Percentiles rank a stretch among this genome's conserved stretches.
phyloP scores from a whole-genome alignment of 2,329 filamentous ascomycete genomes.

The Polytolypa hystricis region DNA sequence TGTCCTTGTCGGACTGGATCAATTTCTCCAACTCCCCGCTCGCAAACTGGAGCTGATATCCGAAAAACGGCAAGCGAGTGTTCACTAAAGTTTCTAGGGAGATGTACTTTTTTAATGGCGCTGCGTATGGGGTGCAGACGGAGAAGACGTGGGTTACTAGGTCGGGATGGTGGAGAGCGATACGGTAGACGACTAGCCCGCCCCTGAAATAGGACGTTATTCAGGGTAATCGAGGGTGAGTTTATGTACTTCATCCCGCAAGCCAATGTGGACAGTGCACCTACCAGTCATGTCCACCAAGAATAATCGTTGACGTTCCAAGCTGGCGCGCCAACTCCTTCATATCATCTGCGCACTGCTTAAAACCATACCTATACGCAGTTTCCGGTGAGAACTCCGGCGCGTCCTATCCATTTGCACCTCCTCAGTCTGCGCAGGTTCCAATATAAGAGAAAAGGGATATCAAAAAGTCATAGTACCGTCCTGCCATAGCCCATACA shows the following conservation, averaged over 20 bases:
- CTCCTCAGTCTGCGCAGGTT: too few species aligned
- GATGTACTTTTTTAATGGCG: constrained; percentile 43
- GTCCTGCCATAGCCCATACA: constrained; percentile 79
- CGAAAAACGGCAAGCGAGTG: constrained; percentile 54
- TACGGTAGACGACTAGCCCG: constrained; percentile 63
- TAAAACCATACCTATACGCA: constrained; percentile 55
- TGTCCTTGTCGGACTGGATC: constrained; percentile 47
- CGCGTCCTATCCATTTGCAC: too few species aligned
- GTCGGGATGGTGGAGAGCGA: constrained; percentile 61
- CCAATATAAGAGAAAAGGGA: too few species aligned
- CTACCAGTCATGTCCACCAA: constrained; percentile 82
- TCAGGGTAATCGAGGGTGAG: too few species aligned
- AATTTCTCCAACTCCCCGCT: constrained; percentile 53
- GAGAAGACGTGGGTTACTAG: constrained; percentile 66
- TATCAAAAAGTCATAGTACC: constrained; percentile 30
- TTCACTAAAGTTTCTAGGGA: constrained; percentile 51
- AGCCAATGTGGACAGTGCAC: too few species aligned
- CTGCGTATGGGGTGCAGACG: constrained; percentile 64
- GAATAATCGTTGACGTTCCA: constrained; percentile 50
- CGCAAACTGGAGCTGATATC: constrained; percentile 73
- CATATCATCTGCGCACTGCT: constrained; percentile 63
- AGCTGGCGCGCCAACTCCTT: constrained; percentile 56
- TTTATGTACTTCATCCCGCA: too few species aligned
- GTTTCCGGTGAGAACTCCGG: constrained; percentile 48
- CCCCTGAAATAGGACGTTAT: constrained; percentile 48